Evolutionary conservation across 108 stramenopile genomes (phyloP).

Genomic region (Discostella stelligeroides): DNA sequence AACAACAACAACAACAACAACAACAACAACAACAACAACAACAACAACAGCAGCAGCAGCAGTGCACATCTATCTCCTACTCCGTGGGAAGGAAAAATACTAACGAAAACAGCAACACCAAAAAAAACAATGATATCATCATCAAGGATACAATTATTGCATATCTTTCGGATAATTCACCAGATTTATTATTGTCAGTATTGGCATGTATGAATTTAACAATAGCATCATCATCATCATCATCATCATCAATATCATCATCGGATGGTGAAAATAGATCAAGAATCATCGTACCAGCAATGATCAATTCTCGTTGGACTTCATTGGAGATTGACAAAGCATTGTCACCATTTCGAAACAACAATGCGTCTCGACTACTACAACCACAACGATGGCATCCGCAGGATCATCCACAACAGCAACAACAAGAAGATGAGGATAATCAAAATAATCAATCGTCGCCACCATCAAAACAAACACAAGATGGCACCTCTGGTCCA

Average conservation of each 20-base stretch:
- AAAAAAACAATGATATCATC: not conserved
- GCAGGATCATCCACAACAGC: conserved; percentile 1
- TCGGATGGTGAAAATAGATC: not conserved
- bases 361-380: not conserved
- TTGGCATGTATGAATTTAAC: conserved; percentile 51
- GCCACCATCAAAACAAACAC: no score
- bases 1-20: no score
- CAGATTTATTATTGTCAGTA: conserved; percentile 63
- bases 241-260: not conserved
- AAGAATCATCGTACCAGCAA: conserved; percentile 37
- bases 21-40: no score
- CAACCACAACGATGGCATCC: conserved; percentile 6
- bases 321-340: conserved; percentile 62
- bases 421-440: not conserved
- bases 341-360: conserved; percentile 19
- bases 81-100: no score
- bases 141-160: conserved; percentile 32
- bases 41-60: no score
- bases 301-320: conserved; percentile 82
- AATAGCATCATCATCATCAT: not conserved
- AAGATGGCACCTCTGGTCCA: no score
- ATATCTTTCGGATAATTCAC: conserved; percentile 57
- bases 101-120: no score
- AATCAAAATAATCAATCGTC: no score
- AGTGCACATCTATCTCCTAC: no score